Evolutionary conservation across 2,329 filamentous ascomycete species (phyloP).

Genomic region (Penicillium rolfsii): DNA sequence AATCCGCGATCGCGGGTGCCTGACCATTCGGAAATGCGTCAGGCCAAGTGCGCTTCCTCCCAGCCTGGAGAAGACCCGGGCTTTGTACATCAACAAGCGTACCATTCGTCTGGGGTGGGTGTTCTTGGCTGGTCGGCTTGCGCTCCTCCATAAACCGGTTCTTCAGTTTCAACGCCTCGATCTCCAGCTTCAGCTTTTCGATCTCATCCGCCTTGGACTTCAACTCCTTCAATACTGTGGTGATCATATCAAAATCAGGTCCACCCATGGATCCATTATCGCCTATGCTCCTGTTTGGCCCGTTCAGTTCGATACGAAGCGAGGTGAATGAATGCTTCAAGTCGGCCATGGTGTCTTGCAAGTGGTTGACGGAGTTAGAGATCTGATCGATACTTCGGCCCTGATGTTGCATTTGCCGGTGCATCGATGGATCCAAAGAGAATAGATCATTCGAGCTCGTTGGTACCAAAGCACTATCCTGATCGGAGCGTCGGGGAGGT

Average conservation of each 20-base stretch:
- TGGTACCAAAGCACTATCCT: conserved; percentile 33
- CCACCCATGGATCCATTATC: conserved; percentile 27
- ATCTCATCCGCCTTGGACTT: conserved; percentile 45
- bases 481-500: conserved; percentile 18
- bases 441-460: conserved; percentile 22
- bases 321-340: conserved; percentile 45
- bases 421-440: conserved; percentile 29
- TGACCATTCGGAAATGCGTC: conserved; percentile 33
- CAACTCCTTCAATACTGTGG: conserved; percentile 44
- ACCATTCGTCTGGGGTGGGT: conserved; percentile 13
- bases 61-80: conserved; percentile 40
- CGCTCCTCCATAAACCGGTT: conserved; percentile 41
- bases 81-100: conserved; percentile 37
- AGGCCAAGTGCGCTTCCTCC: conserved; percentile 38
- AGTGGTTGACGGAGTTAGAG: conserved; percentile 42
- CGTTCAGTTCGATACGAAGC: conserved; percentile 43
- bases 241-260: conserved; percentile 42
- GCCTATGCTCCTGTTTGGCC: conserved; percentile 28
- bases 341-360: conserved; percentile 47
- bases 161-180: conserved; percentile 42
- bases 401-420: conserved; percentile 43
- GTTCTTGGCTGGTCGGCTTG: conserved; percentile 18
- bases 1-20: conserved; percentile 36
- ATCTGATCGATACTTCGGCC: conserved; percentile 44
- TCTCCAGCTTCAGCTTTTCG: conserved; percentile 44